Evolutionary conservation across 805 yeast genomes (phyloP).

Genomic region (Candida suzukii): DNA sequence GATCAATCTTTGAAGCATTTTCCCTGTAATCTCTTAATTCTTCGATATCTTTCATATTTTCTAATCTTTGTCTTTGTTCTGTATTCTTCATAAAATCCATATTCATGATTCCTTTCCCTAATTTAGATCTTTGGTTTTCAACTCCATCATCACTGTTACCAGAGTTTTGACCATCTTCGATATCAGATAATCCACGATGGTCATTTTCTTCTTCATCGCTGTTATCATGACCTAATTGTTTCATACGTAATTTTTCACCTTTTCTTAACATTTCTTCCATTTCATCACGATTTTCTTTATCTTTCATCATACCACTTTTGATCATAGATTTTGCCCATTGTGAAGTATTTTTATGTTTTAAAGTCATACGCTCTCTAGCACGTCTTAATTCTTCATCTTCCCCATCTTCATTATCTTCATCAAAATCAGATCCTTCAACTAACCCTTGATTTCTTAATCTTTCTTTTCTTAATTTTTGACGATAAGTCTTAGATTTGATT

Average conservation of each 20-base stretch:
- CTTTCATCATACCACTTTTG: constrained; percentile 85
- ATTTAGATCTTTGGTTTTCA: constrained; percentile 29
- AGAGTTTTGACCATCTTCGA: constrained; percentile 42
- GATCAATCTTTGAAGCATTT: constrained; percentile 33
- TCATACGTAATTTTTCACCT: constrained; percentile 69
- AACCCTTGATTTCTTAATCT: constrained; percentile 59
- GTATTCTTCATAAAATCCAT: constrained; percentile 97
- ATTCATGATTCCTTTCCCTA: constrained; percentile 85
- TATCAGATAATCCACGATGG: constrained; percentile 40
- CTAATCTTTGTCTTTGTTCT: constrained; percentile 56
- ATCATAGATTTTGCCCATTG: constrained; percentile 90
- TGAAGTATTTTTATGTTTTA: constrained; percentile 82
- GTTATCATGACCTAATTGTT: constrained; percentile 61
- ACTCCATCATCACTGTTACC: constrained; percentile 29
- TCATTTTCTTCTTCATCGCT: constrained; percentile 38
- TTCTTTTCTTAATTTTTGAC: constrained; percentile 82
- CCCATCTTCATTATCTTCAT: constrained; percentile 38
- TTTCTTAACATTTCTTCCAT: constrained; percentile 91
- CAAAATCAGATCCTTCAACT: constrained; percentile 51
- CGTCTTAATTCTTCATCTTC: constrained; percentile 69
- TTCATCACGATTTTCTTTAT: constrained; percentile 75
- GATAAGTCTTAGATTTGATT: constrained; percentile 87
- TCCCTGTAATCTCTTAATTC: constrained; percentile 43
- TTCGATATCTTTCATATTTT: constrained; percentile 48
- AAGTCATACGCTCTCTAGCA: constrained; percentile 87